These are phyloP conservation scores for Carpinus fangiana DNA, from an alignment of 306 rosid species.

Conservation along the genomic window DNA sequence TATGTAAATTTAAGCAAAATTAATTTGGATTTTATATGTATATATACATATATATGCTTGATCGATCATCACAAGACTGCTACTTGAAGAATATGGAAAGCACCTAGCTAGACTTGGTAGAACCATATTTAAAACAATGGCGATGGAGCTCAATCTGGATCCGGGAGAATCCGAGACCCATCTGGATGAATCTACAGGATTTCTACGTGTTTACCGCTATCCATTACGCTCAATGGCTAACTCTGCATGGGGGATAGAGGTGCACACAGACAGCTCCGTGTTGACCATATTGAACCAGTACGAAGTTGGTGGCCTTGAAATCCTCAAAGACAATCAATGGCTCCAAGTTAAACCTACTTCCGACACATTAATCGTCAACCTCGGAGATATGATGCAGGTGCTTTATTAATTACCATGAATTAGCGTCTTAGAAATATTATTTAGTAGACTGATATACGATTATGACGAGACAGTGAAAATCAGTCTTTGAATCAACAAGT, in stretches of 20 bases:
- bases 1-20: no score
- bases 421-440: no score
- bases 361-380: constrained; percentile 52
- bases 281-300: constrained; percentile 52
- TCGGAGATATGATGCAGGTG: constrained; percentile 70
- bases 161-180: constrained; percentile 19
- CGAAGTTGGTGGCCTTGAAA: constrained; percentile 56
- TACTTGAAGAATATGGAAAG: constrained; percentile 53
- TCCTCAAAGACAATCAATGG: constrained; percentile 61
- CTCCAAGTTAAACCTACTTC: constrained; percentile 46
- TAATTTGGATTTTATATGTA: no score
- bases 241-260: constrained; percentile 59
- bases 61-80: constrained; percentile 23
- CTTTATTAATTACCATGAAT: neutral
- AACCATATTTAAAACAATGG: constrained; percentile 47
- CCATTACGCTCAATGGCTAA: constrained; percentile 28
- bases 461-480: no score
- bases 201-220: constrained; percentile 63
- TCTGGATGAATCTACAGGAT: constrained; percentile 48
- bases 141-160: constrained; percentile 42
- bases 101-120: constrained; percentile 49
- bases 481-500: no score
- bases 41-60: no score
- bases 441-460: no score
- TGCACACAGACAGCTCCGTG: constrained; percentile 67